Base-by-base conservation (phyloP, 2,329 filamentous ascomycete genomes). In the Paecilomyces variotii region DNA sequence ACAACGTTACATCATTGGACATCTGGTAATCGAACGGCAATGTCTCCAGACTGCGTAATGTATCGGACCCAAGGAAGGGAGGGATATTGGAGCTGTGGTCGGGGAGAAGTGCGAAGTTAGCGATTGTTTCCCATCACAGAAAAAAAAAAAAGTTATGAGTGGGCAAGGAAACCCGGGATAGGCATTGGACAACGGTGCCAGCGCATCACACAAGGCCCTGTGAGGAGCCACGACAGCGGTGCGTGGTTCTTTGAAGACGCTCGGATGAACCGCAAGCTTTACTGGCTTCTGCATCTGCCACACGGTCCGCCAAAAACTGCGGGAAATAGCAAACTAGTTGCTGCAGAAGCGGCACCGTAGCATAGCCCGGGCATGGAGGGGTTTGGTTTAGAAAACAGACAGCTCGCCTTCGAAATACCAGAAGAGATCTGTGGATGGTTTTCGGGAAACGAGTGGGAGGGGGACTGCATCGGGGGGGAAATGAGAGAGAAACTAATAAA, bases 31-130 rank as follows among this genome's bases (percentile, higher is more conserved):
- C 93, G 84, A 61, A 97, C 92, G 27, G 93, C 91, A 72, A 97
- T 97, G 73, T 97, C 93, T 64, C 93, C 93, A 12, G 91, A 96
- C 76, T 97, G 94, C 64, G 93, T 99, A 71, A 99, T 99, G 78
- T 99, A 99, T 70, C 94, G 86, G 27, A 99, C 94, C 94, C 94
- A 99, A 0, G 94, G 94, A 56, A 97, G 80, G 25, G 92, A 97
- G 3, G 92, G 92, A 73, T 99, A 99, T 94, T 99, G 94, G 64
- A 97, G 79, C 92, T 97, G 19, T 19, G 66, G 55, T 26, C 49
- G 55, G 50, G 39, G 53, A 27, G 11, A 53, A 55, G 39, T 24
- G 11, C n/a, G 14, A 57, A 34, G 54, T 34, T 34, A 57, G 50
- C 49, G 12, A 49, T 54, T 32, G 26, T 54, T 54, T 19, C 19